These are phyloP conservation scores for Trichophaea hybrida DNA, from an alignment of 2,329 filamentous ascomycete genomes.

Conservation along the genomic window DNA sequence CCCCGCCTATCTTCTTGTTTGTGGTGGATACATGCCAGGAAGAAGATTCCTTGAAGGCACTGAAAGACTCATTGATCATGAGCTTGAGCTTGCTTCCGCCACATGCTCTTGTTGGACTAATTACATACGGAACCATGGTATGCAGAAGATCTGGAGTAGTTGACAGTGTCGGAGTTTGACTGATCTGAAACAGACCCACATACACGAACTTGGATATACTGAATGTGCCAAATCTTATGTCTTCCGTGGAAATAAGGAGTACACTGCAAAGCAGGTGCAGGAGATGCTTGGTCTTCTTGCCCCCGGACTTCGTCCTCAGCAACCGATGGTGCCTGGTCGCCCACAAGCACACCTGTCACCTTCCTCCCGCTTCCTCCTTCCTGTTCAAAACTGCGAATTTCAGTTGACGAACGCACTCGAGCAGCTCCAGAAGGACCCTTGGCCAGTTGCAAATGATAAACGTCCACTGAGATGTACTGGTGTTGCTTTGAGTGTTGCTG, in stretches of 20 bases:
- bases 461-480: slow-evolving; percentile 84
- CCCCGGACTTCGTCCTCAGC: slow-evolving; percentile 57
- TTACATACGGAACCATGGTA: slow-evolving; percentile 64
- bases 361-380: slow-evolving; percentile 78
- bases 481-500: slow-evolving; percentile 87
- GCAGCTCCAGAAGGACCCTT: slow-evolving; percentile 89
- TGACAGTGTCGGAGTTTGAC: slow-evolving; percentile 4
- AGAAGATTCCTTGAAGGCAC: slow-evolving; percentile 65
- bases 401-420: slow-evolving; percentile 93
- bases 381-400: slow-evolving; percentile 90
- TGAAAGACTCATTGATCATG: slow-evolving; percentile 79
- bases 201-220: slow-evolving; percentile 94
- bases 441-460: slow-evolving; percentile 89
- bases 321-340: slow-evolving; percentile 41
- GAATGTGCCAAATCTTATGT: slow-evolving; percentile 98
- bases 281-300: slow-evolving; percentile 86
- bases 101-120: slow-evolving; percentile 66
- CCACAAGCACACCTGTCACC: slow-evolving; percentile 62
- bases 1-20: slow-evolving; percentile 72
- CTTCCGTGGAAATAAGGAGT: slow-evolving; percentile 95
- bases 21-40: slow-evolving; percentile 82
- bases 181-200: slow-evolving; percentile 51
- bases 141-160: not conserved
- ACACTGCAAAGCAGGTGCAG: slow-evolving; percentile 95
- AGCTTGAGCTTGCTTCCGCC: slow-evolving; percentile 69